A percentile compares a stretch with the other conserved stretches of the same genome.
Evolutionary conservation across 1,139 yeast species (phyloP).

Genomic region (Diutina rugosa): DNA sequence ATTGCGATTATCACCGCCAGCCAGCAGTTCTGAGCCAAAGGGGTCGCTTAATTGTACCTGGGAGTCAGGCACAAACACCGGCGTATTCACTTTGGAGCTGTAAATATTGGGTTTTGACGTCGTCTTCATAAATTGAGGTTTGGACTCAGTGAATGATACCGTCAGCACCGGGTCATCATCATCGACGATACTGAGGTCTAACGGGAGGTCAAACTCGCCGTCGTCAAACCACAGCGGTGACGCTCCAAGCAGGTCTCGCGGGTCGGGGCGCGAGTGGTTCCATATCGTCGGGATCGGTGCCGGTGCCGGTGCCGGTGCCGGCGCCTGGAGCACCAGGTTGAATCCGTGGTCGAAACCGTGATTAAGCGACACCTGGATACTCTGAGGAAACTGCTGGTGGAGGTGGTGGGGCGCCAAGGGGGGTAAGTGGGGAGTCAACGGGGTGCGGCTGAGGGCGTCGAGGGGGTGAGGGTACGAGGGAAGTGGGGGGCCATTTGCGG

Average conservation of each 20-base stretch:
- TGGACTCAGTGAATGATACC: background rate
- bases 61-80: conserved; percentile 13
- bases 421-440: background rate
- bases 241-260: background rate
- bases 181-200: background rate
- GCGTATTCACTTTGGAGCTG: conserved; percentile 10
- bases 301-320: background rate
- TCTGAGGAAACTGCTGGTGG: background rate
- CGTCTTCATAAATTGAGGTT: background rate
- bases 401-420: background rate
- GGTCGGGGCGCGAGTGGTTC: background rate
- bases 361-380: background rate
- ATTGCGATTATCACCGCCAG: background rate
- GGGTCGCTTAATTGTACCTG: background rate
- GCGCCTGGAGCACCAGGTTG: background rate
- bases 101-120: conserved; percentile 10
- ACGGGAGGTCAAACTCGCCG: background rate
- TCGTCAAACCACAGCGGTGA: background rate
- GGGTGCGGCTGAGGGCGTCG: background rate
- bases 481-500: background rate
- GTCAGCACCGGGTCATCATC: background rate
- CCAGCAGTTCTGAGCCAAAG: background rate
- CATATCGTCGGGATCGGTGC: background rate
- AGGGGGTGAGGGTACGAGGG: background rate
- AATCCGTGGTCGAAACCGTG: background rate